Conservation (phyloP, 2,329 filamentous ascomycete genomes). For the Lachnellula willkommii region DNA sequence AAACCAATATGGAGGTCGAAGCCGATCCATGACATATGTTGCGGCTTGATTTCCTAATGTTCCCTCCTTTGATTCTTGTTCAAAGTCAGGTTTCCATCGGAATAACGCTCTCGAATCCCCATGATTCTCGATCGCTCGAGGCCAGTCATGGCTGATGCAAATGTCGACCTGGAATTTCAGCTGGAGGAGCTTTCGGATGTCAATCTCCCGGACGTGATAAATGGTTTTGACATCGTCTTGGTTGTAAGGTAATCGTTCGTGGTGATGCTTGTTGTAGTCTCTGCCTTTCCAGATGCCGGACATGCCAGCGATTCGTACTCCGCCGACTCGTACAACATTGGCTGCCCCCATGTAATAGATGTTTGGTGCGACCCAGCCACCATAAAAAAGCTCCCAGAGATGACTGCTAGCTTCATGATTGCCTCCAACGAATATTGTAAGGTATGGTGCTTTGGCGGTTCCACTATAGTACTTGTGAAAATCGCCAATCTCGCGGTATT, state of each 20-base stretch:
- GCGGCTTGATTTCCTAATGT: conserved; percentile 77
- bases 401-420: conserved; percentile 94
- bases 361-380: conserved; percentile 92
- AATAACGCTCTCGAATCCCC: conserved; percentile 69
- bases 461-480: conserved; percentile 95
- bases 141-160: conserved; percentile 95
- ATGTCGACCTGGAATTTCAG: conserved; percentile 84
- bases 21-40: conserved; percentile 69
- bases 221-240: conserved; percentile 70
- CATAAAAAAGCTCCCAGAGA: conserved; percentile 89
- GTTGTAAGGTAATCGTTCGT: conserved; percentile 81
- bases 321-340: conserved; percentile 78
- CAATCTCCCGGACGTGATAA: conserved; percentile 85
- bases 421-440: conserved; percentile 88
- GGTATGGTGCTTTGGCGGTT: conserved; percentile 67
- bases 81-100: conserved; percentile 67
- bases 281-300: conserved; percentile 94
- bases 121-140: conserved; percentile 70
- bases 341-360: conserved; percentile 97
- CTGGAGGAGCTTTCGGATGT: conserved; percentile 83
- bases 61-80: conserved; percentile 68
- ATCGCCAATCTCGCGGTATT: conserved; percentile 83
- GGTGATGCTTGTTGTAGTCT: conserved; percentile 78
- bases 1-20: conserved; percentile 87
- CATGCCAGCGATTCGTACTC: conserved; percentile 80